Base-by-base conservation (phyloP, 331 rosid genomes). In the Quercus lobata region DNA sequence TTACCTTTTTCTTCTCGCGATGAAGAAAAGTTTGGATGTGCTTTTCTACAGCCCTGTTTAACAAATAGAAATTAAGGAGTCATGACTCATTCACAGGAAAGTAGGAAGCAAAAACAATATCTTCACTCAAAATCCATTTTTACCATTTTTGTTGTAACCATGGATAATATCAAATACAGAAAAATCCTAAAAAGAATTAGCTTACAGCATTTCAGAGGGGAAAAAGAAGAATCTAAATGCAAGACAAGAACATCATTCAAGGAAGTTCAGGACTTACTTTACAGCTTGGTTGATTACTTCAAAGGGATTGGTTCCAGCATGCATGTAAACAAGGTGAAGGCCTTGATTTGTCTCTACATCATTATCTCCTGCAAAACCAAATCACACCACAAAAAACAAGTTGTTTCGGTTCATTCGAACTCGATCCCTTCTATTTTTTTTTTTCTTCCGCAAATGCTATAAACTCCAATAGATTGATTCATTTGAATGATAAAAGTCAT, bases 301-400 rank as follows among this genome's bases (percentile, higher is more conserved):
- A 87, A 93, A 96, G 61, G 99, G 98, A 83, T 93, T 86, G 17
- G 93, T 89, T 73, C 99, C 99, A 81, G 97, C 93, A 85, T 96
- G 98, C 90, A 96, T 82, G 88, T 93, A 96, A 21, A 96, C 87
- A 25, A 93, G 81, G 89, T 86, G 86, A 86, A 87, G 91, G 63
- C 98, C 99, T 88, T 96, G 98, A 78, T 84, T 82, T 61, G 97
- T 96, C 89, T 84, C 94, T 79, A 93, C 91, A 74, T 83, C 84
- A 71, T 14, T 78, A 76, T 95, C 99, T 60, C 99, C 99, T 96
- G 94, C 97, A 96, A 89, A 91, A 90, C 83, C 88, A 91, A 82
- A 86, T 70, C 91, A 88, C 82, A 87, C 91, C 89, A 91, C 82
- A 84, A 88, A 86, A 91, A 87, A 81, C 73, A 57, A 61, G 85